Conservation (phyloP, 495 filamentous ascomycete species). For the Hamigera avellanea region DNA sequence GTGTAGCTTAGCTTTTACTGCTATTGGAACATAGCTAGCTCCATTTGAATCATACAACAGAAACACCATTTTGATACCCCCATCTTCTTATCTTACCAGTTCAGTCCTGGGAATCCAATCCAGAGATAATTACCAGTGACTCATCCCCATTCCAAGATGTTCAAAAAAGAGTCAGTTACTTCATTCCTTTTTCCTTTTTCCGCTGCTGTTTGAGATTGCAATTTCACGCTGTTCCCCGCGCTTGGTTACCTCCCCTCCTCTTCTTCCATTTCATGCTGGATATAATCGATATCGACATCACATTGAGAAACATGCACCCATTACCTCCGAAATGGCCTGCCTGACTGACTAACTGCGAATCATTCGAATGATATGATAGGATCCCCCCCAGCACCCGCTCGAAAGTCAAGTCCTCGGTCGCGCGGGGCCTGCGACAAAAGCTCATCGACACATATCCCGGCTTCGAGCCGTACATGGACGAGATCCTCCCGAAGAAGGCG, state of each 20-base stretch:
- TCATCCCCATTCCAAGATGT: slow-evolving; percentile 43
- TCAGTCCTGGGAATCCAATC: too few species aligned
- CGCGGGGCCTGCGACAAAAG: slow-evolving; percentile 72
- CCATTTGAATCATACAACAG: neutral
- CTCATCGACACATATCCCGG: slow-evolving; percentile 75
- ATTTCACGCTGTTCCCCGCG: neutral
- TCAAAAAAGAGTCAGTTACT: slow-evolving; percentile 73
- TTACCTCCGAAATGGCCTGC: too few species aligned
- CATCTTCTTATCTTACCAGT: neutral
- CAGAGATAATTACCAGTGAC: neutral
- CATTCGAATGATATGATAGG: too few species aligned
- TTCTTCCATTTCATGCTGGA: too few species aligned
- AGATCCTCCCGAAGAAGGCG: slow-evolving; percentile 91
- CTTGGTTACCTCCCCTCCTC: slow-evolving; percentile 1
- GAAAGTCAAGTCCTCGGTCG: slow-evolving; percentile 95
- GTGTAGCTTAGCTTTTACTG: too few species aligned
- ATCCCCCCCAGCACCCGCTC: slow-evolving; percentile 70
- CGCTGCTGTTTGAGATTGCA: too few species aligned
- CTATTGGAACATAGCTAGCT: too few species aligned
- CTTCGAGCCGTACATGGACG: slow-evolving; percentile 81
- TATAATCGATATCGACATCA: too few species aligned
- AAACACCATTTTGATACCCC: neutral
- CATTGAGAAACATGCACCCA: too few species aligned
- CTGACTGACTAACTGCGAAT: too few species aligned
- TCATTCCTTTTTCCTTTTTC: too few species aligned